phyloP scores from a whole-genome alignment of 139 green algal species.

The Spirogloea muscicola region DNA sequence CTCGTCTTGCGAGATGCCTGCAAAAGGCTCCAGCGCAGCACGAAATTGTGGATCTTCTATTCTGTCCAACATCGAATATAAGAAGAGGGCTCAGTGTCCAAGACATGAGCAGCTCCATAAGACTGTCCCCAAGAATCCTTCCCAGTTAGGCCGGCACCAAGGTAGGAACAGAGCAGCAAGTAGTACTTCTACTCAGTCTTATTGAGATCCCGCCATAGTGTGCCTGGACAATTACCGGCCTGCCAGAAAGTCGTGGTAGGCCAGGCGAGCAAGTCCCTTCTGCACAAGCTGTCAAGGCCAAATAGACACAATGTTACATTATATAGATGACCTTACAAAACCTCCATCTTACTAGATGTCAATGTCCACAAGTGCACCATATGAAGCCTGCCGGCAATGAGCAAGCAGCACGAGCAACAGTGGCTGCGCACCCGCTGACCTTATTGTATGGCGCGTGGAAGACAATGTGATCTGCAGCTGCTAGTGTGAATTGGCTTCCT shows the following conservation, averaged over 20 bases:
- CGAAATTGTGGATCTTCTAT: neutral
- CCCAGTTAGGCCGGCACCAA: too few species aligned
- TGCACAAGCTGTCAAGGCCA: conserved; percentile 62
- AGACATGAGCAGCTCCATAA: too few species aligned
- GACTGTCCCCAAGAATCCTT: too few species aligned
- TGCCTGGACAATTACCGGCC: too few species aligned
- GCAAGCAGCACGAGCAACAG: neutral
- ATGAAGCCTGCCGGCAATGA: neutral
- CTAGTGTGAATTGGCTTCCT: conserved; percentile 36
- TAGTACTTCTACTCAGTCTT: too few species aligned
- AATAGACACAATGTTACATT: too few species aligned
- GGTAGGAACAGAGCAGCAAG: too few species aligned
- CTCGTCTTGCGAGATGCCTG: conserved; percentile 32
- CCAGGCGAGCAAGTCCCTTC: conserved; percentile 65
- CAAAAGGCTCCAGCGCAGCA: conserved; percentile 9
- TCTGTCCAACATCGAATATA: neutral
- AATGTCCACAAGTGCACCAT: neutral
- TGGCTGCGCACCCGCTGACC: conserved; percentile 3
- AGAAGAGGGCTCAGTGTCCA: neutral
- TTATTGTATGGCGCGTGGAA: conserved; percentile 76
- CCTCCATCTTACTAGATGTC: too few species aligned
- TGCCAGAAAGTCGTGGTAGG: conserved; percentile 65
- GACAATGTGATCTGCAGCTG: conserved; percentile 54
- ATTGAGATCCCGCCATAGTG: conserved; percentile 6
- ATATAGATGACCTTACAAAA: too few species aligned